Conservation (phyloP, 345 rosid genomes). For the Durio zibethinus region DNA sequence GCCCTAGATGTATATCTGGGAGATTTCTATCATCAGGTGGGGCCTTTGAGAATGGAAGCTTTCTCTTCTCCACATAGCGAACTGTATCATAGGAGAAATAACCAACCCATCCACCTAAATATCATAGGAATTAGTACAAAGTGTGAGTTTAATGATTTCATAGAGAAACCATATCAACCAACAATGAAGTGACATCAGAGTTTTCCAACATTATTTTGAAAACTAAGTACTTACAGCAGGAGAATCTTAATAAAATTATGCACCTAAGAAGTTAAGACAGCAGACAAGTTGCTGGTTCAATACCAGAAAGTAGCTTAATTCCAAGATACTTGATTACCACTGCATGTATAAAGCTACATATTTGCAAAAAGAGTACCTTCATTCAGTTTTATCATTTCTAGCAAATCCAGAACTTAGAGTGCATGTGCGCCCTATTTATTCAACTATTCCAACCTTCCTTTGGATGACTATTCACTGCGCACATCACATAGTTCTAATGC, state of each 20-base stretch:
- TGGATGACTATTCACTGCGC: no score
- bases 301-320: not conserved
- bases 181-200: not conserved
- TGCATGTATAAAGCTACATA: not conserved
- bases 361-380: not conserved
- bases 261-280: not conserved
- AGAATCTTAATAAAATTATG: not conserved
- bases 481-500: not conserved
- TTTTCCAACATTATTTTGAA: not conserved
- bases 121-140: not conserved
- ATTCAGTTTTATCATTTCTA: not conserved
- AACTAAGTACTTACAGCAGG: not conserved
- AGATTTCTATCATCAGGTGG: constrained; percentile 80
- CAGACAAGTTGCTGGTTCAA: not conserved
- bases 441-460: not conserved
- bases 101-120: constrained; percentile 96
- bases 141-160: not conserved
- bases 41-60: constrained; percentile 61
- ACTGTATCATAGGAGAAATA: constrained; percentile 86
- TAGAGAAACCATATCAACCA: not conserved
- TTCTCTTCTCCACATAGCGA: constrained; percentile 75
- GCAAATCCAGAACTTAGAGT: not conserved
- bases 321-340: not conserved
- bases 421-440: not conserved
- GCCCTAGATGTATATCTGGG: constrained; percentile 80